Evolutionary conservation across 768 basidiomycete genomes (phyloP).

Genomic region (Ramaria rubella): DNA sequence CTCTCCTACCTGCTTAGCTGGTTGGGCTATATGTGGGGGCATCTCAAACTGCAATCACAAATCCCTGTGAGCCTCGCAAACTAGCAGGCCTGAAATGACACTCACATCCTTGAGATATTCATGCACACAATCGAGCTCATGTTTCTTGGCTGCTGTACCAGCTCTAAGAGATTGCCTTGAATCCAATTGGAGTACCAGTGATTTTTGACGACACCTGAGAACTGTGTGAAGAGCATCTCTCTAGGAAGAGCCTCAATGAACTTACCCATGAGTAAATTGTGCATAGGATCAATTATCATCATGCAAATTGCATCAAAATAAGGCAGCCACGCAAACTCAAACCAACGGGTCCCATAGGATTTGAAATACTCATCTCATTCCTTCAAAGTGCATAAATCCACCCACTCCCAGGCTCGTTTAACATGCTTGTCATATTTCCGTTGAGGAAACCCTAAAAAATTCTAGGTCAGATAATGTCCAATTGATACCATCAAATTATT

Average conservation of each 20-base stretch:
- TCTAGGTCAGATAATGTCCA: neutral
- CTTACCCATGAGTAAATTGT: slow-evolving; percentile 27
- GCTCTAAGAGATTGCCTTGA: neutral
- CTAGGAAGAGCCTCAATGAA: neutral
- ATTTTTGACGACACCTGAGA: slow-evolving; percentile 13
- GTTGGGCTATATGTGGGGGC: neutral
- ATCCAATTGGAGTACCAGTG: slow-evolving; percentile 13
- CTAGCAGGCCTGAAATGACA: neutral
- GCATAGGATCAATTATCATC: slow-evolving; percentile 29
- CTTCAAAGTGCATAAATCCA: neutral
- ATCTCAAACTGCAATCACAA: neutral
- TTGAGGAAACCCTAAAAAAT: neutral
- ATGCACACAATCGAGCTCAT: slow-evolving; percentile 7
- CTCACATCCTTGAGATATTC: neutral
- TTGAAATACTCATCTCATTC: slow-evolving; percentile 15
- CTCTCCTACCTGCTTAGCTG: neutral
- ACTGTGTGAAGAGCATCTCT: neutral
- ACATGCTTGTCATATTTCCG: slow-evolving; percentile 6
- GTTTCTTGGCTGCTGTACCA: neutral
- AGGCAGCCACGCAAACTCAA: slow-evolving; percentile 22
- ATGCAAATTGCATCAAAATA: slow-evolving; percentile 26
- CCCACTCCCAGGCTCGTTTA: slow-evolving; percentile 10
- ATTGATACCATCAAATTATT: neutral
- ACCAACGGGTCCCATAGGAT: slow-evolving; percentile 17
- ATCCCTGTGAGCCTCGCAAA: neutral